phyloP scores from a whole-genome alignment of 164 flowering plant genomes.

The Liriodendron chinense region DNA sequence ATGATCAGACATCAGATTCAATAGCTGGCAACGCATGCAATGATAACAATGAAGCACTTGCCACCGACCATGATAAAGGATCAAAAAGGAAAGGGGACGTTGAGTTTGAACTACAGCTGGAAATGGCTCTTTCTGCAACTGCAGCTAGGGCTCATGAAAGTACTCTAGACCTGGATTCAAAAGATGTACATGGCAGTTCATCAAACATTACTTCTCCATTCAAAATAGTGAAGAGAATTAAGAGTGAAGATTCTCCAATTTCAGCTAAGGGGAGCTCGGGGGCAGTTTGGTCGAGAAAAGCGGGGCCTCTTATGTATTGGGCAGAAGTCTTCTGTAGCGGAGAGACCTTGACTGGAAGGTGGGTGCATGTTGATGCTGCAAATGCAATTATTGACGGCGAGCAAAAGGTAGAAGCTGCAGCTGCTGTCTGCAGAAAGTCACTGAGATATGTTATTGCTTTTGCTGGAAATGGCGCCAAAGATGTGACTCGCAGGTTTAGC shows the following conservation, averaged over 20 bases:
- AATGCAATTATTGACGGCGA: slow-evolving; percentile 82
- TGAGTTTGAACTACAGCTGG: slow-evolving; percentile 85
- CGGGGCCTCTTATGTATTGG: slow-evolving; percentile 84
- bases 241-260: slow-evolving; percentile 34
- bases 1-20: slow-evolving; percentile 18
- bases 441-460: slow-evolving; percentile 97
- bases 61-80: slow-evolving; percentile 23
- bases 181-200: slow-evolving; percentile 23
- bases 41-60: slow-evolving; percentile 25
- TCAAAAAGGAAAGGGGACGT: slow-evolving; percentile 80
- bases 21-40: slow-evolving; percentile 13
- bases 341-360: slow-evolving; percentile 83
- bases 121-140: slow-evolving; percentile 88
- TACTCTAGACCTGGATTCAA: slow-evolving; percentile 12
- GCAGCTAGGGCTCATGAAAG: slow-evolving; percentile 31
- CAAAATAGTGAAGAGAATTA: slow-evolving; percentile 43
- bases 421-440: slow-evolving; percentile 73
- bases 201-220: slow-evolving; percentile 23
- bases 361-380: slow-evolving; percentile 95
- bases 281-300: slow-evolving; percentile 80
- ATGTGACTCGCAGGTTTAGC: slow-evolving; percentile 91
- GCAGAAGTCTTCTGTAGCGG: slow-evolving; percentile 89
- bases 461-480: slow-evolving; percentile 94
- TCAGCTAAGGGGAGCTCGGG: slow-evolving; percentile 54
- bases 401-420: slow-evolving; percentile 75